phyloP scores from a whole-genome alignment of 176 grass and related monocot species.

The Aechmea fasciata region DNA sequence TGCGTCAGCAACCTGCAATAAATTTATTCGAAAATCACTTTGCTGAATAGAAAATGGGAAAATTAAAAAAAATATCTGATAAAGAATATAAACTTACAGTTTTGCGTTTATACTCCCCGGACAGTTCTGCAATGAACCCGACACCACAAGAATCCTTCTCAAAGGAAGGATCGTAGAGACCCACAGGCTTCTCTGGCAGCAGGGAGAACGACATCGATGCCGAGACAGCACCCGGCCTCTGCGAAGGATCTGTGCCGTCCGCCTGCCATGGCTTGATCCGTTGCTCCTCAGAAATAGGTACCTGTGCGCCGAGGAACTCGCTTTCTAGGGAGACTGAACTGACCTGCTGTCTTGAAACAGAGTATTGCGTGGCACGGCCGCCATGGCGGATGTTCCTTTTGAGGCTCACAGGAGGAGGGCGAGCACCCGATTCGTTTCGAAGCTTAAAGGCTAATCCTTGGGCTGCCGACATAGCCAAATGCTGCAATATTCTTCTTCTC shows the following conservation, averaged over 20 bases:
- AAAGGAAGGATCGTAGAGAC: conserved; percentile 78
- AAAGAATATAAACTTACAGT: conserved; percentile 49
- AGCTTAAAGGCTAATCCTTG: conserved; percentile 54
- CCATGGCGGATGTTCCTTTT: conserved; percentile 22
- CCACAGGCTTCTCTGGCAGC: conserved; percentile 73
- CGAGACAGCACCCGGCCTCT: conserved; percentile 23
- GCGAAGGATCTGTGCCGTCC: neutral
- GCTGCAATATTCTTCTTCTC: no score
- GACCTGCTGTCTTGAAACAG: conserved; percentile 30
- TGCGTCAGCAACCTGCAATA: conserved; percentile 65
- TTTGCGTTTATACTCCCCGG: conserved; percentile 52
- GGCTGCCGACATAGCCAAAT: conserved; percentile 55
- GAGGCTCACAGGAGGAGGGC: conserved; percentile 12
- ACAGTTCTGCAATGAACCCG: conserved; percentile 88
- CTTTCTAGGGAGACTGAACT: conserved; percentile 39
- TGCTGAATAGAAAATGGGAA: neutral
- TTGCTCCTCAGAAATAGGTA: conserved; percentile 42
- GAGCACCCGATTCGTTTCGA: conserved; percentile 12
- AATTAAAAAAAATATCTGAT: neutral
- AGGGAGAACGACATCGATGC: conserved; percentile 45
- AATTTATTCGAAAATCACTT: neutral
- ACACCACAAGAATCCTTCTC: conserved; percentile 93
- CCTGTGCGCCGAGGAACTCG: conserved; percentile 35
- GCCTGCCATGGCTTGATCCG: conserved; percentile 31
- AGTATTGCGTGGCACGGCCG: conserved; percentile 19